Evolutionary conservation across 1,284 basidiomycete species (phyloP).

Genomic region (Papiliotrema flavescens): DNA sequence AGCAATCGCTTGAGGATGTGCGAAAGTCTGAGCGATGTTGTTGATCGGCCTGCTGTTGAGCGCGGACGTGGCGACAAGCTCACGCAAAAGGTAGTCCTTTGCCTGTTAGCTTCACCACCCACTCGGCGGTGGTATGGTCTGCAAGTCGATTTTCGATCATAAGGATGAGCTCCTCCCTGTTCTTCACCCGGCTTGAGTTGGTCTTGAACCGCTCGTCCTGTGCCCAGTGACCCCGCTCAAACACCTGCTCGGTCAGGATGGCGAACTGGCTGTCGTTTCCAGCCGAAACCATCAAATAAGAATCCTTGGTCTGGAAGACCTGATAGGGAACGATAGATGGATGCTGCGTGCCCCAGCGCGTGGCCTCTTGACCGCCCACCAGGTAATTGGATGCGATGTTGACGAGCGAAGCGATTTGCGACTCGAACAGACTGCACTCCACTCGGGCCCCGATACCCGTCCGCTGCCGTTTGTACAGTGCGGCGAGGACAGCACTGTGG

Average conservation of each 20-base stretch:
- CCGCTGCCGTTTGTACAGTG: constrained; percentile 71
- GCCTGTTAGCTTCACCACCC: constrained; percentile 70
- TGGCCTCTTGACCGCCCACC: constrained; percentile 77
- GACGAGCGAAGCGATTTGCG: constrained; percentile 82
- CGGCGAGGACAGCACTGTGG: constrained; percentile 89
- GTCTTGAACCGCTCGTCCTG: constrained; percentile 59
- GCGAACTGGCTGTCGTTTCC: constrained; percentile 82
- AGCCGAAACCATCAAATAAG: constrained; percentile 90
- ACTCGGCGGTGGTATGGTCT: constrained; percentile 61
- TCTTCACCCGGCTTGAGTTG: constrained; percentile 71
- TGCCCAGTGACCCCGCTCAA: constrained; percentile 41
- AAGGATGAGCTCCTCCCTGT: constrained; percentile 68
- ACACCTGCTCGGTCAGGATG: constrained; percentile 34
- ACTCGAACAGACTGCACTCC: constrained; percentile 83
- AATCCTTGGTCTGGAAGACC: constrained; percentile 81
- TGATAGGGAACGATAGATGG: constrained; percentile 87
- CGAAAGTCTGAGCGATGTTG: constrained; percentile 83
- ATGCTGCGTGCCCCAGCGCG: constrained; percentile 86
- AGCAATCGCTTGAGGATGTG: constrained; percentile 79
- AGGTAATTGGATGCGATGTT: constrained; percentile 94
- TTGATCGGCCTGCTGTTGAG: constrained; percentile 67
- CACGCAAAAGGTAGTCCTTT: constrained; percentile 73
- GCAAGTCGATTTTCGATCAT: constrained; percentile 65
- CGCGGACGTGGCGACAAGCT: constrained; percentile 3
- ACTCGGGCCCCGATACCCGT: constrained; percentile 88